phyloP scores from a whole-genome alignment of 192 early-diverging fungal genomes.

The Backusella tarrabulga region DNA sequence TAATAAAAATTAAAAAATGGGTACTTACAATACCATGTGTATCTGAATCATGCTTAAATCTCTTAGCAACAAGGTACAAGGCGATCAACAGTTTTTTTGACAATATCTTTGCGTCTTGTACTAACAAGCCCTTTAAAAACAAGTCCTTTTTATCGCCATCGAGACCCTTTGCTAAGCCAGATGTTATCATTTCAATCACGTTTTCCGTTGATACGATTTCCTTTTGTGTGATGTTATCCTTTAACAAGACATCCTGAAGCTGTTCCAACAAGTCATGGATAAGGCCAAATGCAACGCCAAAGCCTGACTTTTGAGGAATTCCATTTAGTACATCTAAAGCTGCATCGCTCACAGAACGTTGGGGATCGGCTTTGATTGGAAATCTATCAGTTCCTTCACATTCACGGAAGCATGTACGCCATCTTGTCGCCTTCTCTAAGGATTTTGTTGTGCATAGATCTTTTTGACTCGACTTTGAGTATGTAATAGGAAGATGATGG shows the following conservation, averaged over 20 bases:
- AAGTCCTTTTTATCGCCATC: background rate
- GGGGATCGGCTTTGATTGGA: background rate
- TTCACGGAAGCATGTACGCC: conserved; percentile 23
- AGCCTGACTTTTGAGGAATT: background rate
- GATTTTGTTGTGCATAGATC: background rate
- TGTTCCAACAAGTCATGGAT: conserved; percentile 20
- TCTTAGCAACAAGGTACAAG: conserved; percentile 12
- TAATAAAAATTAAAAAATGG: background rate
- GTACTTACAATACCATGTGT: background rate
- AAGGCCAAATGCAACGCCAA: conserved; percentile 14
- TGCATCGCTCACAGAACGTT: background rate
- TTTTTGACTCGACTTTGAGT: background rate
- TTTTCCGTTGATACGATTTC: background rate
- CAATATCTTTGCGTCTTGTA: background rate
- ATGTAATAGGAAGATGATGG: conserved; percentile 8
- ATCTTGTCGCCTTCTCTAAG: conserved; percentile 11
- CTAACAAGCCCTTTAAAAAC: conserved; percentile 1
- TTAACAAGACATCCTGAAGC: conserved; percentile 8
- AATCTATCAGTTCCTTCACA: conserved; percentile 18
- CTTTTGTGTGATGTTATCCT: background rate
- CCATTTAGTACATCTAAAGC: conserved; percentile 16
- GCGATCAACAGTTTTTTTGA: conserved; percentile 15
- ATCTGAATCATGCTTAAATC: conserved; percentile 9
- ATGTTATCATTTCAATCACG: conserved; percentile 7
- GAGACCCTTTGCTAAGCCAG: background rate